A percentile compares a stretch with the other conserved stretches of the same genome.
These are phyloP conservation scores for Tuber borchii DNA, from an alignment of 495 filamentous ascomycete species.

Conservation along the genomic window DNA sequence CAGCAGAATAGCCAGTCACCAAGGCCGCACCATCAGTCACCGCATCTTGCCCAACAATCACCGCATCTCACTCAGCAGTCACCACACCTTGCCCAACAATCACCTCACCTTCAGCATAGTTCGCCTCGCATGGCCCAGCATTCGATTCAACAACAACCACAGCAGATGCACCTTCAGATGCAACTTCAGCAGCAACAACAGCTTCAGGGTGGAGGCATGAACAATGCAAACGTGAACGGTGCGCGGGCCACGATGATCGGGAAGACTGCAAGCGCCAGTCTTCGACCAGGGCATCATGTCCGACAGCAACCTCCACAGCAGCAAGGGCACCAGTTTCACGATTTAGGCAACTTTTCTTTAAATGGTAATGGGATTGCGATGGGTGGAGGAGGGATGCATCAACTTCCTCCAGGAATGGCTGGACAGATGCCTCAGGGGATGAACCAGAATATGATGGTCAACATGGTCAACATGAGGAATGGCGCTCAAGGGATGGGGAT, in stretches of 20 bases:
- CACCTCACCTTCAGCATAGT: conserved; percentile 28
- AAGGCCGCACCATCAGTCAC: conserved; percentile 31
- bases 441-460: conserved; percentile 30
- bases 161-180: conserved; percentile 24
- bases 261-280: conserved; percentile 18
- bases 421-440: conserved; percentile 29
- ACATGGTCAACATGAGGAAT: conserved; percentile 21
- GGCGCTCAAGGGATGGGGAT: conserved; percentile 31
- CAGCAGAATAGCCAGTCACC: conserved; percentile 14
- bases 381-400: conserved; percentile 24
- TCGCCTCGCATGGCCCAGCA: conserved; percentile 32
- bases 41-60: conserved; percentile 29
- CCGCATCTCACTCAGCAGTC: conserved; percentile 30
- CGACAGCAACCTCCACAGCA: conserved; percentile 26
- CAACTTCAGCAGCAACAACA: conserved; percentile 18
- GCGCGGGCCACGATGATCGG: conserved; percentile 31
- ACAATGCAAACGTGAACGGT: conserved; percentile 29
- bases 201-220: conserved; percentile 21
- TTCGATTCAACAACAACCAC: conserved; percentile 19
- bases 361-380: conserved; percentile 25
- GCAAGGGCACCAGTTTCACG: conserved; percentile 23
- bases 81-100: conserved; percentile 21
- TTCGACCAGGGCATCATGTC: conserved; percentile 20
- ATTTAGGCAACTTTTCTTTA: conserved; percentile 24
- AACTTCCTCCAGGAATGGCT: conserved; percentile 22